Percentiles rank a stretch among this genome's conserved stretches.
Evolutionary conservation across 2,329 filamentous ascomycete species (phyloP).

Genomic region (Nemania abortiva): DNA sequence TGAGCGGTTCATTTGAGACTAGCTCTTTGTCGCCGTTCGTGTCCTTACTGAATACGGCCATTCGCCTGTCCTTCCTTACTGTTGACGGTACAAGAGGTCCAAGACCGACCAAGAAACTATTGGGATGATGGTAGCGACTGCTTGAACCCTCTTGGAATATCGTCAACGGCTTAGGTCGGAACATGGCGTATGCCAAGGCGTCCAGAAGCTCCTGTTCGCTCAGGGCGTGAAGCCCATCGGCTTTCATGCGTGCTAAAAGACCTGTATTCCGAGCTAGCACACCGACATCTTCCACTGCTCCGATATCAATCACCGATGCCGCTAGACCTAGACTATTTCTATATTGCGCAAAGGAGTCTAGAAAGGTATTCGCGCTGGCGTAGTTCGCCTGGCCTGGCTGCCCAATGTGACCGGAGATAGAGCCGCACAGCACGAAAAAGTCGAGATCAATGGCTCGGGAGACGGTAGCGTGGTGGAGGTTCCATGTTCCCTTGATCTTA

Average conservation of each 20-base stretch:
- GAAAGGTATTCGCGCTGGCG: slow-evolving; percentile 53
- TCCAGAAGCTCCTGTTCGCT: slow-evolving; percentile 15
- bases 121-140: slow-evolving; percentile 1
- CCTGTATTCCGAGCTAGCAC: slow-evolving; percentile 35
- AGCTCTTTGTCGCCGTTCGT: background rate
- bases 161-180: background rate
- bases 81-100: background rate
- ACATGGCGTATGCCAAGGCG: background rate
- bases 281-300: slow-evolving; percentile 54
- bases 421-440: slow-evolving; percentile 55
- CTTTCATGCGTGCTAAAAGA: slow-evolving; percentile 17
- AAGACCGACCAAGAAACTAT: slow-evolving; percentile 4
- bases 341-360: slow-evolving; percentile 52
- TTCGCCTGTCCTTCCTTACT: slow-evolving; percentile 5
- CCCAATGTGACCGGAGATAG: slow-evolving; percentile 47
- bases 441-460: slow-evolving; percentile 42
- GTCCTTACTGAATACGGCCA: background rate
- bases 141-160: background rate
- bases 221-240: background rate
- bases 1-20: background rate
- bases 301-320: slow-evolving; percentile 49
- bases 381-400: slow-evolving; percentile 53
- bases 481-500: slow-evolving; percentile 57
- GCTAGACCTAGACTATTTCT: slow-evolving; percentile 50
- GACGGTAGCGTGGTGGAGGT: slow-evolving; percentile 52